Conservation (phyloP, 2,329 filamentous ascomycete species). For the Nakataea oryzae region DNA sequence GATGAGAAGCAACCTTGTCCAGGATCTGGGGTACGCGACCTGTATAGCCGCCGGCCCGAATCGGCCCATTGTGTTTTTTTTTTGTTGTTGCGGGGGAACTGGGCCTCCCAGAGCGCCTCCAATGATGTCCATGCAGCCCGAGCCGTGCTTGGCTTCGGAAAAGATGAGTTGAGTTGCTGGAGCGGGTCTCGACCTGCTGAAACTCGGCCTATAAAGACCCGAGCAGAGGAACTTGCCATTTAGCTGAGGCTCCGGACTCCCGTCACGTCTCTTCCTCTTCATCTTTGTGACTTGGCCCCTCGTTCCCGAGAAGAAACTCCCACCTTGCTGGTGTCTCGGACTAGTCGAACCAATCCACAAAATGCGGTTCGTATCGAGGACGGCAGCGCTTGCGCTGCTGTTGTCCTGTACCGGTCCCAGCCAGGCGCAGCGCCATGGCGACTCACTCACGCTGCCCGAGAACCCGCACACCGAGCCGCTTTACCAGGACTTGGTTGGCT, state of each 20-base stretch:
- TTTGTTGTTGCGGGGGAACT: not conserved
- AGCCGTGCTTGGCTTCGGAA: not conserved
- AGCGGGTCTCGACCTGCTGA: not conserved
- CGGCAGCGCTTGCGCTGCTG: not conserved
- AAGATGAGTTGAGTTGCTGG: not conserved
- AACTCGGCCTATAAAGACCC: not conserved
- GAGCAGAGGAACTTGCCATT: not conserved
- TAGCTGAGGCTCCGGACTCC: not conserved
- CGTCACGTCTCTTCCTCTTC: not conserved
- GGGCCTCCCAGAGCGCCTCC: not conserved
- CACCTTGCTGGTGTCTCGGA: not conserved
- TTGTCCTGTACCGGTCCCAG: not conserved
- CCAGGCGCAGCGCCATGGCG: slow-evolving; percentile 2
- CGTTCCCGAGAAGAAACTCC: not conserved
- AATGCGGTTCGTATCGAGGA: not conserved
- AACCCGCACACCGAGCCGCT: slow-evolving; percentile 1
- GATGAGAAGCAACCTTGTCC: not conserved
- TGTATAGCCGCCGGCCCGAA: not conserved
- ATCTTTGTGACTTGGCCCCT: not conserved
- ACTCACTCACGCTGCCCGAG: slow-evolving; percentile 1
- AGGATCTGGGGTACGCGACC: not conserved
- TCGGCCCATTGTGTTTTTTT: not conserved
- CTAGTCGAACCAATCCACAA: not conserved
- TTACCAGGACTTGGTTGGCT: not conserved
- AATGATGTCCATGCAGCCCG: not conserved